Percentiles rank a stretch among this genome's conserved stretches.
Evolutionary conservation across 495 filamentous ascomycete genomes (phyloP).

Genomic region (Podospora conica): DNA sequence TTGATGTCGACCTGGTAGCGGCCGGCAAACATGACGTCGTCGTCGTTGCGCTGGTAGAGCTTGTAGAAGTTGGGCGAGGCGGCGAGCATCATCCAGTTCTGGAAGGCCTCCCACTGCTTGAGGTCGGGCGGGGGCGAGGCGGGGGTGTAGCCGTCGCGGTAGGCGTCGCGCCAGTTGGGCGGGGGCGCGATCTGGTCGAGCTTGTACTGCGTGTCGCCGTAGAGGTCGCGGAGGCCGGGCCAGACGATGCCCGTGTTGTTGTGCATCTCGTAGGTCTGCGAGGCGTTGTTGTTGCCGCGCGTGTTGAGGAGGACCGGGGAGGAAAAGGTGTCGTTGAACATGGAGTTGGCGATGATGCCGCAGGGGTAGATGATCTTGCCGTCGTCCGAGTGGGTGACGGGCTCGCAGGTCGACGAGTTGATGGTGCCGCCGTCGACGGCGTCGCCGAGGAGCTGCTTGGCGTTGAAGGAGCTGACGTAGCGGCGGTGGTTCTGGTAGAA

Average conservation of each 20-base stretch:
- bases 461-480: conserved; percentile 84
- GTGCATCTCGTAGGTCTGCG: conserved; percentile 59
- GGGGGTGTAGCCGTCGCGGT: conserved; percentile 57
- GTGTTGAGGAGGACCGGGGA: conserved; percentile 51
- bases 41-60: conserved; percentile 74
- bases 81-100: conserved; percentile 98
- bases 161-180: conserved; percentile 72
- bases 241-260: conserved; percentile 76
- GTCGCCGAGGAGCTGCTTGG: conserved; percentile 73
- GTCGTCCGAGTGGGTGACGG: conserved; percentile 51
- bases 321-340: conserved; percentile 91
- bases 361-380: conserved; percentile 85
- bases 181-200: conserved; percentile 61
- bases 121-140: conserved; percentile 60
- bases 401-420: conserved; percentile 63
- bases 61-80: conserved; percentile 96
- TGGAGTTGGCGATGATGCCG: conserved; percentile 90
- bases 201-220: conserved; percentile 60
- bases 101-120: conserved; percentile 70
- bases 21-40: conserved; percentile 57
- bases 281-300: conserved; percentile 8
- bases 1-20: conserved; percentile 51
- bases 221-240: conserved; percentile 73
- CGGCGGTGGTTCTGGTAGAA: conserved; percentile 99
- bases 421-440: conserved; percentile 56